These are phyloP conservation scores for Coprinopsis sp. DNA, from an alignment of 768 basidiomycete species.

Conservation along the genomic window DNA sequence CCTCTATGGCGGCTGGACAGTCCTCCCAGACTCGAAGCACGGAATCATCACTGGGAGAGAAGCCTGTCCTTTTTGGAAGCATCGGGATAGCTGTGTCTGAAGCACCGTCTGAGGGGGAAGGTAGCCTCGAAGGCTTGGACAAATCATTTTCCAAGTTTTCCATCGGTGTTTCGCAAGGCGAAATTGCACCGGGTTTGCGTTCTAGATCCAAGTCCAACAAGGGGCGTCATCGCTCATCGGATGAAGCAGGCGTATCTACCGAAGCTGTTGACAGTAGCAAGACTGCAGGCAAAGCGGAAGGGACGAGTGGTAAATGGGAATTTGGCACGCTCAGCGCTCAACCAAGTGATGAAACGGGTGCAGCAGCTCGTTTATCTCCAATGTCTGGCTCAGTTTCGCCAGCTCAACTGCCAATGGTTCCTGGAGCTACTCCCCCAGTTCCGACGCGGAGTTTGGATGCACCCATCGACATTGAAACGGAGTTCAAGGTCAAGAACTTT, in stretches of 20 bases:
- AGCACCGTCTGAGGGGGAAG: background rate
- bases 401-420: conserved; percentile 1
- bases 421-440: background rate
- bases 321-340: conserved; percentile 45
- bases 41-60: conserved; percentile 11
- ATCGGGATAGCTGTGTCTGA: conserved; percentile 26
- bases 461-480: conserved; percentile 19
- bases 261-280: background rate
- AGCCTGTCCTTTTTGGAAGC: conserved; percentile 49
- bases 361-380: background rate
- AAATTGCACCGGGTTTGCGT: background rate
- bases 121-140: background rate
- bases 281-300: background rate
- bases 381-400: background rate
- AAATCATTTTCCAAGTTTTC: background rate
- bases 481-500: conserved; percentile 55
- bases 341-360: background rate
- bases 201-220: conserved; percentile 3
- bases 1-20: background rate
- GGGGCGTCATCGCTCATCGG: conserved; percentile 3
- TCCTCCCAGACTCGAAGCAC: background rate
- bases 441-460: background rate
- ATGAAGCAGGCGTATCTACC: conserved; percentile 5
- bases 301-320: conserved; percentile 43
- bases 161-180: conserved; percentile 1